Conservation (phyloP, 2,329 filamentous ascomycete genomes). For the Talaromyces sp. region DNA sequence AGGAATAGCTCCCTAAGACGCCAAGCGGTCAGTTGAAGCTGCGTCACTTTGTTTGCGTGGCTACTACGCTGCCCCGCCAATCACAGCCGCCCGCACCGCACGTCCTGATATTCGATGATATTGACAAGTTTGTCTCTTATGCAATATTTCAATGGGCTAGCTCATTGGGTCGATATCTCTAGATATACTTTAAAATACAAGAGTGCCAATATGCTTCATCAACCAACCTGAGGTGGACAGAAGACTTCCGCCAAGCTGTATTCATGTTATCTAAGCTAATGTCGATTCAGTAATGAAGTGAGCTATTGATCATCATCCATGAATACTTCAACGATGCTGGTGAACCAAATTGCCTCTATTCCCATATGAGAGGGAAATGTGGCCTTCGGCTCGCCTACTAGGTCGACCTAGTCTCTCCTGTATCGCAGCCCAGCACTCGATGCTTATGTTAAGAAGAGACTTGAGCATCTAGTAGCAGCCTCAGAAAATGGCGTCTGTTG, state of each 20-base stretch:
- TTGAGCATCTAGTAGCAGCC: neutral
- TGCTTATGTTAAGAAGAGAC: neutral
- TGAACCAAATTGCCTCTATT: too few species aligned
- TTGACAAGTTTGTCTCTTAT: neutral
- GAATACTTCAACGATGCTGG: too few species aligned
- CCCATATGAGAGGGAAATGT: neutral
- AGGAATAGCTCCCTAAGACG: neutral
- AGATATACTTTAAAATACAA: neutral
- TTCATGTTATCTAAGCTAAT: neutral
- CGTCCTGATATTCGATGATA: neutral
- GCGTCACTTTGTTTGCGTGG: conserved; percentile 5
- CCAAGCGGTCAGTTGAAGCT: conserved; percentile 11
- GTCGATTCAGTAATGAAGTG: neutral
- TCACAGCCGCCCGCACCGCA: neutral
- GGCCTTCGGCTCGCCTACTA: neutral
- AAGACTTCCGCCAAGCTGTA: neutral
- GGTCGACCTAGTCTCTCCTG: neutral
- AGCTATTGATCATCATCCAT: neutral
- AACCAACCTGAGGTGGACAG: neutral
- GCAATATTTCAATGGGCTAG: neutral
- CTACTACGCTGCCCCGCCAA: conserved; percentile 6
- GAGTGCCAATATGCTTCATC: neutral
- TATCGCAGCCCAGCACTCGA: too few species aligned
- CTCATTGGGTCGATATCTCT: neutral
- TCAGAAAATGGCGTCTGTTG: neutral